Evolutionary conservation across 2,329 filamentous ascomycete species (phyloP), one percentile per base, ranked within the genome.

Genomic region (Tolypocladium tropicale): DNA sequence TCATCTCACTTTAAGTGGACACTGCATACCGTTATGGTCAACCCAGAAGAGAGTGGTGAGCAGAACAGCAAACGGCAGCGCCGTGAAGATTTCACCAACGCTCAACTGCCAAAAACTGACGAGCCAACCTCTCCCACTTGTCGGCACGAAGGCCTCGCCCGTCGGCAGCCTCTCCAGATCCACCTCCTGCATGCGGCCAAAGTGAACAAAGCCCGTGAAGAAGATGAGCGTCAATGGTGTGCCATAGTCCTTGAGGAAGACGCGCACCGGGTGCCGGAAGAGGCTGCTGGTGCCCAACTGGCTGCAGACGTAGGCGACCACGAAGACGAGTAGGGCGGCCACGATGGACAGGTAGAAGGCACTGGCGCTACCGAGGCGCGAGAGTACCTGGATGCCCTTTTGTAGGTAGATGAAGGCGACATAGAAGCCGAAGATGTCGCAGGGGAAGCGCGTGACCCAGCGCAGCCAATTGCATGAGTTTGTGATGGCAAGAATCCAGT

Each of bases 351-450:
- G 80, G 67, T 95, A 95, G 75, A 94, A 76, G 67, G 87, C 81
- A 52, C 77, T 78, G 62, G 76, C 71, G 69, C 77, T 66, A 70
- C 88, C 91, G 65, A 95, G 87, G 14, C 86, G 80, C 48, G 85
- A 86, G 23, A 95, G 79, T 16, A 95, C 89, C 71, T 95, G 89
- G 59, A 95, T 86, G 18, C 90, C 90, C 72, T 95, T 95, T 67
- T 95, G 90, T 23, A 95, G 78, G 68, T 95, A 95, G 70, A 95
- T 93, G 67, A 89, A 91, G 56, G 90, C 90, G 52, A 95, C 90
- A 68, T 95, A 95, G 74, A 95, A 95, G 53, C 90, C 91, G 62
- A 96, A 95, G 65, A 93, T 94, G 70, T 96, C 91, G 72, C 91
- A 95, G 28, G 90, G 90, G 68, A 96, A 96, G 16, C 90, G 82